A percentile compares a stretch with the other conserved stretches of the same genome.
Evolutionary conservation across 345 rosid species (phyloP).

Genomic region (Reutealis trisperma): DNA sequence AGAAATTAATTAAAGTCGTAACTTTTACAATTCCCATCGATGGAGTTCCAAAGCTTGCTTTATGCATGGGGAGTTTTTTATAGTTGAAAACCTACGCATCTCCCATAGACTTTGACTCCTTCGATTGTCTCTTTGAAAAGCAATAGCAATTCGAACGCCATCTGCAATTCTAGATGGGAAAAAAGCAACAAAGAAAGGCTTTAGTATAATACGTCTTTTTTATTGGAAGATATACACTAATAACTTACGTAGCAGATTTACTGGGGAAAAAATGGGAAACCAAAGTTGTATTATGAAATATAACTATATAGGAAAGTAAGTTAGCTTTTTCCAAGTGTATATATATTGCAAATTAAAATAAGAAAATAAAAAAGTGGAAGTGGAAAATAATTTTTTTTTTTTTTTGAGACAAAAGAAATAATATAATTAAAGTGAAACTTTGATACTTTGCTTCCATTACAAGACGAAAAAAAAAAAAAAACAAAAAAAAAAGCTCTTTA

Average conservation of each 20-base stretch:
- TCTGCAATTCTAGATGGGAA: neutral
- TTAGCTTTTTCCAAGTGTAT: slow-evolving; percentile 21
- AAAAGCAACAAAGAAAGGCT: too few species aligned
- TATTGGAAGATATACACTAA: too few species aligned
- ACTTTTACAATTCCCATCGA: too few species aligned
- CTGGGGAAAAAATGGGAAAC: neutral
- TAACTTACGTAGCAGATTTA: too few species aligned
- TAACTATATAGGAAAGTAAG: slow-evolving; percentile 20
- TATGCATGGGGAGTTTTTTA: too few species aligned
- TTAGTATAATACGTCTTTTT: too few species aligned
- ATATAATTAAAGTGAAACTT: slow-evolving; percentile 21
- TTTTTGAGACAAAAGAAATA: neutral
- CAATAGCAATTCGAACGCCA: neutral
- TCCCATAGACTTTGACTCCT: neutral
- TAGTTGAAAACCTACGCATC: too few species aligned
- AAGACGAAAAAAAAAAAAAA: slow-evolving; percentile 6
- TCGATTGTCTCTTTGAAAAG: slow-evolving; percentile 1
- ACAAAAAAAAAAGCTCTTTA: slow-evolving; percentile 13
- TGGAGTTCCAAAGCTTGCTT: too few species aligned
- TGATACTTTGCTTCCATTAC: slow-evolving; percentile 25
- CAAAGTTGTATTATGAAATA: neutral
- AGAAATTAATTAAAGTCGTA: too few species aligned
- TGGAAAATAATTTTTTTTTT: neutral
- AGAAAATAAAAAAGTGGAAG: neutral
- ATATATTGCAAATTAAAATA: slow-evolving; percentile 1